Conservation (phyloP, 1,139 yeast genomes). For the Torulaspora globosa region DNA sequence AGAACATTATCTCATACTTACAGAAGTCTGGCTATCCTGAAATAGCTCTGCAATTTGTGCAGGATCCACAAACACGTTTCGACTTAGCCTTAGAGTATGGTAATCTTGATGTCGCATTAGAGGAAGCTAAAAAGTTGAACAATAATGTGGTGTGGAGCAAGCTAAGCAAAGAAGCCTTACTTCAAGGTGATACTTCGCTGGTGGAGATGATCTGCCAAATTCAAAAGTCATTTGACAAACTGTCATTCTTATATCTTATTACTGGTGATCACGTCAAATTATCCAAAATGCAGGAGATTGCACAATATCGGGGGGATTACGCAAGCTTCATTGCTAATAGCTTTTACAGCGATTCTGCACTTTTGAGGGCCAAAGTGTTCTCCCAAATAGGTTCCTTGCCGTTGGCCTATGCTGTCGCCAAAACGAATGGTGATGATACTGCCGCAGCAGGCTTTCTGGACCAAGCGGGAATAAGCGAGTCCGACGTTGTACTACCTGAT, state of each 20-base stretch:
- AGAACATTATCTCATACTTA: conserved; percentile 89
- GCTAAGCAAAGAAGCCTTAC: conserved; percentile 79
- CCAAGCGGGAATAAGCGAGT: conserved; percentile 61
- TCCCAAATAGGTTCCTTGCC: conserved; percentile 79
- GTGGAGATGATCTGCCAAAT: conserved; percentile 90
- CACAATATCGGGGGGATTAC: conserved; percentile 81
- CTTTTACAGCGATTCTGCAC: conserved; percentile 68
- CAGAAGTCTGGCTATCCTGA: conserved; percentile 96
- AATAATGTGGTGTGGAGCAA: conserved; percentile 71
- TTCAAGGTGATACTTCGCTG: conserved; percentile 81
- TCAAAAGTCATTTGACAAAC: conserved; percentile 77
- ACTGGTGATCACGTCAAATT: conserved; percentile 78
- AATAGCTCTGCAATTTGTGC: conserved; percentile 89
- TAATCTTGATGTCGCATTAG: conserved; percentile 79
- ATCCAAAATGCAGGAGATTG: conserved; percentile 80
- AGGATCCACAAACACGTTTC: conserved; percentile 93
- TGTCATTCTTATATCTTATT: conserved; percentile 79
- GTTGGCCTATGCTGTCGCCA: conserved; percentile 90
- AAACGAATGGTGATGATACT: conserved; percentile 74
- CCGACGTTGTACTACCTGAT: conserved; percentile 65
- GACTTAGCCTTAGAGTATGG: conserved; percentile 95
- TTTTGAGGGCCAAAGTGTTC: conserved; percentile 70
- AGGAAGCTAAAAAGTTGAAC: conserved; percentile 78
- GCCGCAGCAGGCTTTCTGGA: conserved; percentile 67
- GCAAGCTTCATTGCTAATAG: conserved; percentile 81